These are phyloP conservation scores for Aspergillus amoenus DNA, from an alignment of 2,329 filamentous ascomycete species.

Conservation along the genomic window DNA sequence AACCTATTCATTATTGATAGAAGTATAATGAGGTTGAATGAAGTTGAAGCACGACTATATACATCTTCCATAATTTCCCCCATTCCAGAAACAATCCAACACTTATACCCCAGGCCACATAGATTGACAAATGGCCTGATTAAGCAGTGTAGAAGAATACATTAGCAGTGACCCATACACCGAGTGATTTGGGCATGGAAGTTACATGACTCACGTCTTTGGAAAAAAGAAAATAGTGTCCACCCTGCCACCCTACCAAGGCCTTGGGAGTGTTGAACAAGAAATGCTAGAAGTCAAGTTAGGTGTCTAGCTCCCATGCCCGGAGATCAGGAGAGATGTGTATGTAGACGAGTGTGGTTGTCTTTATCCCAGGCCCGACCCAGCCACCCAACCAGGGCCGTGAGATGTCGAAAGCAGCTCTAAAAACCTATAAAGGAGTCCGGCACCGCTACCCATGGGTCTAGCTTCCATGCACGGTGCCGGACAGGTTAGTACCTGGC, in stretches of 20 bases:
- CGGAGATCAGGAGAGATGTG: background rate
- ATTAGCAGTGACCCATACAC: background rate
- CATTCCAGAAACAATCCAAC: conserved; percentile 15
- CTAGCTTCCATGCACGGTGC: too few species aligned
- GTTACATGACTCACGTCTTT: background rate
- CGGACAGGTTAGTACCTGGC: too few species aligned
- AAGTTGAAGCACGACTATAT: too few species aligned
- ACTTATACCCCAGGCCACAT: background rate
- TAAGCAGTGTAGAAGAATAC: background rate
- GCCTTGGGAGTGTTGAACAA: background rate
- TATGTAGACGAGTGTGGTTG: too few species aligned
- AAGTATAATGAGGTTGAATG: too few species aligned
- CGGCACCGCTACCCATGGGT: too few species aligned
- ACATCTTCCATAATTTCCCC: too few species aligned
- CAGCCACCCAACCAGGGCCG: background rate
- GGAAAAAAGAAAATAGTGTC: background rate
- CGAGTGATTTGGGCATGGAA: background rate
- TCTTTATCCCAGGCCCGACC: background rate
- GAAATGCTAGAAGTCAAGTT: background rate
- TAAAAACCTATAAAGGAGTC: too few species aligned
- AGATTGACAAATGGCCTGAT: background rate
- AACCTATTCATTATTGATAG: too few species aligned
- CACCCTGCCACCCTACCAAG: conserved; percentile 8
- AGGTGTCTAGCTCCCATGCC: background rate
- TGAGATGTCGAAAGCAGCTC: too few species aligned